Evolutionary conservation across 352 stramenopile genomes (phyloP).

Genomic region (Thalassiosira hispida): DNA sequence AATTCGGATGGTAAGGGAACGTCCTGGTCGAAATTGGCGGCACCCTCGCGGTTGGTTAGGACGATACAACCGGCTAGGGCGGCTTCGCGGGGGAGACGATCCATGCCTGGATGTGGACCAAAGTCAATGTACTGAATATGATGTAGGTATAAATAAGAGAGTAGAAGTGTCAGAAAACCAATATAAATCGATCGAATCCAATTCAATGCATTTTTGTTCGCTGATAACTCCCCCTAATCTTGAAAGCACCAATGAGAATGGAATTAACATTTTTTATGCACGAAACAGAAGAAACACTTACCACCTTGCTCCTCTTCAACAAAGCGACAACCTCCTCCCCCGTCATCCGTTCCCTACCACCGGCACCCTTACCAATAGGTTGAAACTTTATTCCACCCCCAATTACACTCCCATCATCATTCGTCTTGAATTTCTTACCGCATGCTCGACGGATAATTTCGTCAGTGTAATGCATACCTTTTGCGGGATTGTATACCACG

Average conservation of each 20-base stretch:
- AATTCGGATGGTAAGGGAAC: slow-evolving; percentile 52
- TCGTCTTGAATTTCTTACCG: slow-evolving; percentile 28
- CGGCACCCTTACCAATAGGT: slow-evolving; percentile 44
- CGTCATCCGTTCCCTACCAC: slow-evolving; percentile 33
- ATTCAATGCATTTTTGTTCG: too few species aligned
- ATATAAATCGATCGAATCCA: too few species aligned
- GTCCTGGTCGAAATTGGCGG: slow-evolving; percentile 51
- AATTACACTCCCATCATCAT: not conserved
- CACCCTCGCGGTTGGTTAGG: slow-evolving; percentile 55
- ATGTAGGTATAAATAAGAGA: not conserved
- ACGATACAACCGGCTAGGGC: slow-evolving; percentile 53
- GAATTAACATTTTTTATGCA: too few species aligned
- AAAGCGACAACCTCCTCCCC: slow-evolving; percentile 42
- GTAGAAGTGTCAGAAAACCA: too few species aligned
- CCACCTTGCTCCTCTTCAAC: slow-evolving; percentile 18
- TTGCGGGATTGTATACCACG: slow-evolving; percentile 58
- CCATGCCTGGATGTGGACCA: slow-evolving; percentile 54
- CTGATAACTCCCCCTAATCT: too few species aligned
- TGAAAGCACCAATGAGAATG: too few species aligned
- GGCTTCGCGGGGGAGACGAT: slow-evolving; percentile 58
- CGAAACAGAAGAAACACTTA: not conserved
- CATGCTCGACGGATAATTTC: slow-evolving; percentile 45
- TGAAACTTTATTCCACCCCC: slow-evolving; percentile 35
- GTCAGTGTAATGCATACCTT: slow-evolving; percentile 65
- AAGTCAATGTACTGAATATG: slow-evolving; percentile 32